phyloP scores from a whole-genome alignment of 441 rosid species.

The Bruguiera hainesii region DNA sequence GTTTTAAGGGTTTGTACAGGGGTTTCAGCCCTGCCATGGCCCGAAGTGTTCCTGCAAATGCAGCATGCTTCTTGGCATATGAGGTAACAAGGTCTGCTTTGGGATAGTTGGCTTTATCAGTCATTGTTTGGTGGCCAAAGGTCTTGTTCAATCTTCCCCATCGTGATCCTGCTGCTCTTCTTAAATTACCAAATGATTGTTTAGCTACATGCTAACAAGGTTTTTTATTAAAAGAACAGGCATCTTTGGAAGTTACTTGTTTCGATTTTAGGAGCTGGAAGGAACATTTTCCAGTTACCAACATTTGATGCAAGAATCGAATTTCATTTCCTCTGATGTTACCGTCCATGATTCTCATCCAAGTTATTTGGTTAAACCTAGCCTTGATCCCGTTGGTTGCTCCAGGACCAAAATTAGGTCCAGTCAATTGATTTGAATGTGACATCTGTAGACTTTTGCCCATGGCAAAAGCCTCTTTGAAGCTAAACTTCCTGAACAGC shows the following conservation, averaged over 20 bases:
- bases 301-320: not conserved
- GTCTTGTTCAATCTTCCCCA: constrained; percentile 1
- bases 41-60: constrained; percentile 91
- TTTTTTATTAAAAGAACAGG: not conserved
- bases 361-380: too few species aligned
- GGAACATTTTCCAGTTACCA: constrained; percentile 15
- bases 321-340: not conserved
- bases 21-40: constrained; percentile 97
- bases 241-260: constrained; percentile 14
- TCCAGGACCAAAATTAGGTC: not conserved
- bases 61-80: constrained; percentile 91
- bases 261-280: constrained; percentile 2
- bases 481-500: too few species aligned
- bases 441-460: too few species aligned
- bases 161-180: constrained; percentile 11
- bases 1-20: constrained; percentile 81
- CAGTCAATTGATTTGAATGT: not conserved
- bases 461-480: too few species aligned
- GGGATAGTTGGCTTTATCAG: constrained; percentile 36
- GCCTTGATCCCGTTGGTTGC: not conserved
- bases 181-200: constrained; percentile 6
- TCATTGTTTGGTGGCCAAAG: not conserved
- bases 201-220: constrained; percentile 11
- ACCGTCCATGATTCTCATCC: not conserved
- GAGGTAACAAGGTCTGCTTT: constrained; percentile 84